Percentiles rank a stretch among this genome's conserved stretches.
phyloP scores from a whole-genome alignment of 2,329 filamentous ascomycete species.

The Aspergillus piperis region DNA sequence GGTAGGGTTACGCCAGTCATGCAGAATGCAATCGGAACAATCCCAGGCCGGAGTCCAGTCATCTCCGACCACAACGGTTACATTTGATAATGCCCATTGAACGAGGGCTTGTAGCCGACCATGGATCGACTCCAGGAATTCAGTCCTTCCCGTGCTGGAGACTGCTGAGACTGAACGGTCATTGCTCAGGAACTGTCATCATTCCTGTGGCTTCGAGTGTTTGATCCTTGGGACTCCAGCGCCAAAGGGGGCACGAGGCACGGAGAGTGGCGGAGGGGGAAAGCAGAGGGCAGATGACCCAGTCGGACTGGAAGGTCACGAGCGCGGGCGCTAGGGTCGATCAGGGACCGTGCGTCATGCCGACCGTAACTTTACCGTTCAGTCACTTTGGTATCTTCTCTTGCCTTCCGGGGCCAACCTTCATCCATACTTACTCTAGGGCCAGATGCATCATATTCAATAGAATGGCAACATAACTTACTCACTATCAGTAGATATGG shows the following conservation, averaged over 20 bases:
- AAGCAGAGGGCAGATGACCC: slow-evolving; percentile 27
- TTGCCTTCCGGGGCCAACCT: too few relatives aligned
- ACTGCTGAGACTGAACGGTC: not conserved
- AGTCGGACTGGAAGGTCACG: slow-evolving; percentile 26
- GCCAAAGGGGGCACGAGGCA: not conserved
- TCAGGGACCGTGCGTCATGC: slow-evolving; percentile 30
- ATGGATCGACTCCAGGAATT: slow-evolving; percentile 10
- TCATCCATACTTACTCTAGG: too few relatives aligned
- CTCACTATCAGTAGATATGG: too few relatives aligned
- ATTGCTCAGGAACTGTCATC: not conserved
- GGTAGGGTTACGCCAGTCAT: not conserved
- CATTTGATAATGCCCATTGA: slow-evolving; percentile 6
- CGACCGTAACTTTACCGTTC: not conserved
- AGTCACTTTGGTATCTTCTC: too few relatives aligned
- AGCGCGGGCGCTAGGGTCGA: slow-evolving; percentile 30
- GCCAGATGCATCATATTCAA: too few relatives aligned
- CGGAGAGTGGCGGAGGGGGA: not conserved
- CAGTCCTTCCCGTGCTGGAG: not conserved
- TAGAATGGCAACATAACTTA: too few relatives aligned
- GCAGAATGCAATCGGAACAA: not conserved
- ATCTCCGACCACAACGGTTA: slow-evolving; percentile 15
- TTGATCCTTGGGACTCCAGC: too few relatives aligned
- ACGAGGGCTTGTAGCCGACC: not conserved
- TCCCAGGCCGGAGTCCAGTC: not conserved
- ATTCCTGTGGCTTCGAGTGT: not conserved